phyloP scores from a whole-genome alignment of 805 yeast genomes.

The Candida corydali region DNA sequence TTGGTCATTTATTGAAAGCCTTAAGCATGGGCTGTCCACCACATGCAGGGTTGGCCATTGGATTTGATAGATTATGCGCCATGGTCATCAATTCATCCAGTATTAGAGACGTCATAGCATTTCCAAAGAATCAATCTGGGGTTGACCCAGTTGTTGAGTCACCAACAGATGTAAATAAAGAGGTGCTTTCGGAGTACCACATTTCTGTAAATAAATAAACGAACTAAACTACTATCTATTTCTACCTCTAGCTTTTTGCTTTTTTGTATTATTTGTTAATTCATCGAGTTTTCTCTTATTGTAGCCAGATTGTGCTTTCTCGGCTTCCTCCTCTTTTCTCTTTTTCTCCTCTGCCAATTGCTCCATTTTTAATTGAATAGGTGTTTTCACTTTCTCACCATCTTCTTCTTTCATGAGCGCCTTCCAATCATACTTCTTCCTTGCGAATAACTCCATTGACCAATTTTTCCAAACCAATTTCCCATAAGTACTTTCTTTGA shows the following conservation, averaged over 20 bases:
- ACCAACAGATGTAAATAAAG: slow-evolving; percentile 62
- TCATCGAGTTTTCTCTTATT: slow-evolving; percentile 19
- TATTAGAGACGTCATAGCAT: slow-evolving; percentile 91
- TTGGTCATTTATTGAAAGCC: slow-evolving; percentile 83
- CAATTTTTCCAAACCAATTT: slow-evolving; percentile 93
- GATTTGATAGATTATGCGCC: slow-evolving; percentile 90
- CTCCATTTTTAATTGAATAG: slow-evolving; percentile 41
- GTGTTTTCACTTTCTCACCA: slow-evolving; percentile 24
- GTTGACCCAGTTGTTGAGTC: slow-evolving; percentile 82
- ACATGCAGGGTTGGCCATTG: slow-evolving; percentile 95
- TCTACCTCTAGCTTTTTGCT: slow-evolving; percentile 16
- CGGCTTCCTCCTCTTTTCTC: slow-evolving; percentile 22
- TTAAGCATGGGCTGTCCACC: slow-evolving; percentile 95
- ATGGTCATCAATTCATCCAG: slow-evolving; percentile 75
- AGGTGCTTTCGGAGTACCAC: slow-evolving; percentile 53
- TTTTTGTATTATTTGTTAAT: slow-evolving; percentile 9
- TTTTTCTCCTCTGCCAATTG: slow-evolving; percentile 28
- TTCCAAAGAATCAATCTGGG: slow-evolving; percentile 91
- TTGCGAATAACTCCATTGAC: slow-evolving; percentile 73
- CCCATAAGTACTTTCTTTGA: slow-evolving; percentile 86
- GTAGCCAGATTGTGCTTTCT: slow-evolving; percentile 16
- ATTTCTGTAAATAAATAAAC: slow-evolving; percentile 12
- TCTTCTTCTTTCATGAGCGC: slow-evolving; percentile 47
- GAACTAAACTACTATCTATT: slow-evolving; percentile 6
- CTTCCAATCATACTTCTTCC: slow-evolving; percentile 85